Conservation (phyloP, 1,284 basidiomycete species). For the Papiliotrema laurentii region DNA sequence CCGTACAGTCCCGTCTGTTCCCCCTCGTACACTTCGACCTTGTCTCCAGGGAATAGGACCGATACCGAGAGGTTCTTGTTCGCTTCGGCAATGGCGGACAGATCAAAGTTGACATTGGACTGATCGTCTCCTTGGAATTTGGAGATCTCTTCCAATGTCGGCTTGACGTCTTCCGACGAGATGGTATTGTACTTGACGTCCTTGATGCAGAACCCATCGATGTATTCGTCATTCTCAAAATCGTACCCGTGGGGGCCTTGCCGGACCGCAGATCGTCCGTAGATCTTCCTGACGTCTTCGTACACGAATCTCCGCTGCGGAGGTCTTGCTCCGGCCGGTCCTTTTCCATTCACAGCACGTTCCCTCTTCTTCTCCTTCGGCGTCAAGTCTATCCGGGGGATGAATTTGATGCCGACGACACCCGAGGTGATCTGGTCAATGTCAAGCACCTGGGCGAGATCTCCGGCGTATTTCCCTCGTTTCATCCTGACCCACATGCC, state of each 20-base stretch:
- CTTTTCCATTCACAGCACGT: constrained; percentile 42
- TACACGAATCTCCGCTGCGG: constrained; percentile 90
- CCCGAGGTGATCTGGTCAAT: constrained; percentile 78
- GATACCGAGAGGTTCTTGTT: constrained; percentile 54
- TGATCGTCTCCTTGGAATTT: constrained; percentile 63
- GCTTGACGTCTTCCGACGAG: constrained; percentile 84
- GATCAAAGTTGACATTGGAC: constrained; percentile 35
- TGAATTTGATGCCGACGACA: constrained; percentile 78
- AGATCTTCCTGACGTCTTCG: constrained; percentile 86
- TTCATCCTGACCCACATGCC: constrained; percentile 95
- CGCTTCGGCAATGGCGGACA: constrained; percentile 44
- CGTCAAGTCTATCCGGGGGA: constrained; percentile 94
- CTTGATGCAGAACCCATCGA: constrained; percentile 93
- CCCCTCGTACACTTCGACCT: constrained; percentile 95
- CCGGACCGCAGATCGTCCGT: constrained; percentile 69
- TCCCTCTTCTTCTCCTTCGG: constrained; percentile 74
- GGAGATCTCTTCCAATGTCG: constrained; percentile 93
- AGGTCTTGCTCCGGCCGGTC: constrained; percentile 55
- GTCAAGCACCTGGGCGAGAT: constrained; percentile 93
- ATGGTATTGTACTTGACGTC: constrained; percentile 82
- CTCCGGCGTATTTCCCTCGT: constrained; percentile 89
- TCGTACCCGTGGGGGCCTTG: constrained; percentile 59
- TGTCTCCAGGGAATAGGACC: constrained; percentile 94
- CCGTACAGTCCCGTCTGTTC: constrained; percentile 92
- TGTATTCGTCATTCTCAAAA: constrained; percentile 90